phyloP scores from a whole-genome alignment of 2,329 filamentous ascomycete species.

The Arachnopeziza araneosa region DNA sequence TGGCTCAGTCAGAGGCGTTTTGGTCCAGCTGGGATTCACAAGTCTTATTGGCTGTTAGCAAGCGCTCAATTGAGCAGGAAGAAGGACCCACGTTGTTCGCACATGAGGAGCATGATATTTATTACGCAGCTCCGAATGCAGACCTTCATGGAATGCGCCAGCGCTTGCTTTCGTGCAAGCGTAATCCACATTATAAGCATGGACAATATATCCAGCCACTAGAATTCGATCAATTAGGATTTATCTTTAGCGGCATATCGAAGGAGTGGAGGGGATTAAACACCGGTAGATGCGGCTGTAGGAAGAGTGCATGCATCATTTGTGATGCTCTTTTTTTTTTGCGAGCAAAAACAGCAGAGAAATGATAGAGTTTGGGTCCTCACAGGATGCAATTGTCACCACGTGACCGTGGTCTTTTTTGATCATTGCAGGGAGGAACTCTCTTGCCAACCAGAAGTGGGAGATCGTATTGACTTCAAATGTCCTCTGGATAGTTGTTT shows the following conservation, averaged over 20 bases:
- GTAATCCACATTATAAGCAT: conserved; percentile 51
- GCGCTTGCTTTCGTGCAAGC: conserved; percentile 60
- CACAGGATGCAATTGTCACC: conserved; percentile 58
- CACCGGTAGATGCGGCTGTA: too few species aligned
- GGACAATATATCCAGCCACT: conserved; percentile 19
- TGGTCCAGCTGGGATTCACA: conserved; percentile 57
- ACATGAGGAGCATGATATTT: conserved; percentile 59
- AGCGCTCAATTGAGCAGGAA: neutral
- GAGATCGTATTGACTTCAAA: conserved; percentile 67
- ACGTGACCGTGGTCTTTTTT: conserved; percentile 62
- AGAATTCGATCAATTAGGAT: too few species aligned
- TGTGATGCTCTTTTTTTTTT: too few species aligned
- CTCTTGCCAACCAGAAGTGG: conserved; percentile 57
- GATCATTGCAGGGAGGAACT: conserved; percentile 64
- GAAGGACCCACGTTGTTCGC: conserved; percentile 35
- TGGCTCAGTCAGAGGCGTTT: conserved; percentile 50
- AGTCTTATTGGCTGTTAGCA: conserved; percentile 37
- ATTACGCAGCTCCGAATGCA: conserved; percentile 50
- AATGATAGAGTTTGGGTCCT: too few species aligned
- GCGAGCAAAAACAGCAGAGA: too few species aligned
- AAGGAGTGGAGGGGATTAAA: too few species aligned
- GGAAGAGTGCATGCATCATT: too few species aligned
- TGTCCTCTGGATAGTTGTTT: conserved; percentile 54
- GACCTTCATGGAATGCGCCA: conserved; percentile 61
- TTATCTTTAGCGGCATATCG: too few species aligned